Conservation (phyloP, 1,139 yeast genomes). For the Saccharomyces pastorianus region DNA sequence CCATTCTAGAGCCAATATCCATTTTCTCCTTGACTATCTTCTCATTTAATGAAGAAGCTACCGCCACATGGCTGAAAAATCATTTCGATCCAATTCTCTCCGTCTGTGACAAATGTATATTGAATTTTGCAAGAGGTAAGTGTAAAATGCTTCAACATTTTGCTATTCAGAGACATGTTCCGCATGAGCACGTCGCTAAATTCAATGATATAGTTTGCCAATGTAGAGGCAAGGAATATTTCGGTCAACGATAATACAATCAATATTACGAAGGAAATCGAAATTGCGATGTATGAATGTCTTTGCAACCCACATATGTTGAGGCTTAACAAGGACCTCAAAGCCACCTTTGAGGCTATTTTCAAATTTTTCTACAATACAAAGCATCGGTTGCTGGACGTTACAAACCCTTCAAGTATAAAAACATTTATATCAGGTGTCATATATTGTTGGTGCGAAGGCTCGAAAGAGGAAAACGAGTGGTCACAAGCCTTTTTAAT, state of each 20-base stretch:
- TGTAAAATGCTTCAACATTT: conserved; percentile 47
- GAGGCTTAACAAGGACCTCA: conserved; percentile 34
- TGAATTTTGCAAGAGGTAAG: conserved; percentile 46
- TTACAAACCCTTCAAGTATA: conserved; percentile 13
- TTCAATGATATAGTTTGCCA: conserved; percentile 43
- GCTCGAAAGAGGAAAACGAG: conserved; percentile 36
- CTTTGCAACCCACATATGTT: conserved; percentile 45
- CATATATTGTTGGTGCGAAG: conserved; percentile 47
- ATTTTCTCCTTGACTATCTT: conserved; percentile 50
- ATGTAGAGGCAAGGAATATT: conserved; percentile 37
- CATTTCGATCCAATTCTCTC: conserved; percentile 36
- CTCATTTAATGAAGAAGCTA: conserved; percentile 45
- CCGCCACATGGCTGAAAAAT: conserved; percentile 39
- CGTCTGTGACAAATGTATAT: conserved; percentile 46
- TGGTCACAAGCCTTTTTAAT: conserved; percentile 41
- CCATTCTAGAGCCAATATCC: conserved; percentile 40
- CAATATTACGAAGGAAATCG: conserved; percentile 24
- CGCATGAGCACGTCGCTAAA: conserved; percentile 40
- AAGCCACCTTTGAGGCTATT: conserved; percentile 31
- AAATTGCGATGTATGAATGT: conserved; percentile 39
- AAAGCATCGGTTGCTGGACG: conserved; percentile 23
- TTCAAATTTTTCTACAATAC: conserved; percentile 27
- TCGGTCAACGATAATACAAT: conserved; percentile 21
- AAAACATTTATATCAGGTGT: conserved; percentile 39
- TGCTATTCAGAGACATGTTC: conserved; percentile 42